Percentiles rank a stretch among this genome's conserved stretches.
These are phyloP conservation scores for Amaranthus cruentus DNA, from an alignment of 148 eudicot genomes.

Conservation along the genomic window DNA sequence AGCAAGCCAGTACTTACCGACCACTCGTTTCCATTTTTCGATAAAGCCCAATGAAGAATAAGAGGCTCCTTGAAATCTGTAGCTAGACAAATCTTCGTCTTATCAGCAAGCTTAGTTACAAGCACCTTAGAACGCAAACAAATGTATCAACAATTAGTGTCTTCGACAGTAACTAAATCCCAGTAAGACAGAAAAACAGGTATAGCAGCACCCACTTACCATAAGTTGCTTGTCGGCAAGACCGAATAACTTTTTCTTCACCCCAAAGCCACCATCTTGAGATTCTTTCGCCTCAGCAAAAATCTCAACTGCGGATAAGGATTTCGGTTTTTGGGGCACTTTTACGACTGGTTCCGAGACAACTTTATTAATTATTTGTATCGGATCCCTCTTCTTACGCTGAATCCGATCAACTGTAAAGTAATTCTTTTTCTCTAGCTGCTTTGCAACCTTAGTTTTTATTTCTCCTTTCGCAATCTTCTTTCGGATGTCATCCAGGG, in stretches of 20 bases:
- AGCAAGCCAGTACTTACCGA: constrained; percentile 45
- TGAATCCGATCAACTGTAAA: constrained; percentile 51
- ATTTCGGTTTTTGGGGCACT: constrained; percentile 37
- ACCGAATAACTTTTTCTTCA: constrained; percentile 51
- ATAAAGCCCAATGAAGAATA: constrained; percentile 90
- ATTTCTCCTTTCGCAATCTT: constrained; percentile 69
- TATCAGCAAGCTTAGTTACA: constrained; percentile 57
- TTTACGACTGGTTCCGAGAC: constrained; percentile 30
- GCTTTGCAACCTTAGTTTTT: constrained; percentile 67
- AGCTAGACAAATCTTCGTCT: constrained; percentile 53
- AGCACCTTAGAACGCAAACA: constrained; percentile 46
- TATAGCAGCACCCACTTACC: constrained; percentile 46
- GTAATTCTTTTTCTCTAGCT: constrained; percentile 38
- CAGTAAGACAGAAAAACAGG: neutral
- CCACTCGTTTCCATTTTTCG: constrained; percentile 77
- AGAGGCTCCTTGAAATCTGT: constrained; percentile 69
- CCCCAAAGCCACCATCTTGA: constrained; percentile 34
- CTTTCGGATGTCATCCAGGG: constrained; percentile 58
- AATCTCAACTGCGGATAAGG: constrained; percentile 53
- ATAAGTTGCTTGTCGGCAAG: constrained; percentile 73
- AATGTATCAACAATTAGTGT: constrained; percentile 3
- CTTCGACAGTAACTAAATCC: neutral
- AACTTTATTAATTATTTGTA: constrained; percentile 54
- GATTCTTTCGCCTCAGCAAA: constrained; percentile 54
- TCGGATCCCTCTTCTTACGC: constrained; percentile 76